Evolutionary conservation across 352 stramenopile genomes (phyloP), one percentile per base, ranked within the genome.

Genomic region (Pythium aristosporum): DNA sequence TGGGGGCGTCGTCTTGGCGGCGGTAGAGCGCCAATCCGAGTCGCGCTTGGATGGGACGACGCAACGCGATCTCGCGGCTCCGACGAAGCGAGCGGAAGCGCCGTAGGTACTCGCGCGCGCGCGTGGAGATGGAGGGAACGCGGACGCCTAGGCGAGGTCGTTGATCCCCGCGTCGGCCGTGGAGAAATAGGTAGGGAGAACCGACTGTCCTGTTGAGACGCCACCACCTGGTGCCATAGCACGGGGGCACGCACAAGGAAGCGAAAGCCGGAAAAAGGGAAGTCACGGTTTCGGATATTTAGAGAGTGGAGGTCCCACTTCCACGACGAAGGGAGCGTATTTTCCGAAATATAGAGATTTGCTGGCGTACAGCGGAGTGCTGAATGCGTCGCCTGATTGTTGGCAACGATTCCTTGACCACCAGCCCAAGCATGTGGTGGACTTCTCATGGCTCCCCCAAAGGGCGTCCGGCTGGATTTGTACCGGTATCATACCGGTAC

Each of bases 221-320:
- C 34, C 34, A 39, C 34, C 61, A 67, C 61, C 46, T 67, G 61
- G 43, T 67, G 61, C 51, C 37, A 61, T 67, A 42, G 61, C 52
- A 61, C 52, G 23, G 11, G 8, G 34, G 60, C 51, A 67, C 60
- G 42, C 47, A 50, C 54, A 34, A 32, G 42, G 36, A 18, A n/a
- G 36, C 5, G 51, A 48, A 63, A 63, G 56, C 56, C 56, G 56
- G 56, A 30, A 30, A 30, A 30, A 30, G 25, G 25, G 25, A 55
- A 20, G 12, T 2, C 30, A 25, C 48, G 36, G 16, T 32, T 25
- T 5, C 49, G 4, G 28, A 63, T 48, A 55, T 56, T 54, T 63
- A 11, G 2, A 16, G 20, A 63, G 20, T 21, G 46, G 6, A 43
- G 1, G 11, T 15, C 0, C 20, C 9, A 23, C 41, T 47, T 3